A percentile compares a stretch with the other conserved stretches of the same genome.
phyloP scores from a whole-genome alignment of 2,329 filamentous ascomycete genomes.

The Penicillium rolfsii region DNA sequence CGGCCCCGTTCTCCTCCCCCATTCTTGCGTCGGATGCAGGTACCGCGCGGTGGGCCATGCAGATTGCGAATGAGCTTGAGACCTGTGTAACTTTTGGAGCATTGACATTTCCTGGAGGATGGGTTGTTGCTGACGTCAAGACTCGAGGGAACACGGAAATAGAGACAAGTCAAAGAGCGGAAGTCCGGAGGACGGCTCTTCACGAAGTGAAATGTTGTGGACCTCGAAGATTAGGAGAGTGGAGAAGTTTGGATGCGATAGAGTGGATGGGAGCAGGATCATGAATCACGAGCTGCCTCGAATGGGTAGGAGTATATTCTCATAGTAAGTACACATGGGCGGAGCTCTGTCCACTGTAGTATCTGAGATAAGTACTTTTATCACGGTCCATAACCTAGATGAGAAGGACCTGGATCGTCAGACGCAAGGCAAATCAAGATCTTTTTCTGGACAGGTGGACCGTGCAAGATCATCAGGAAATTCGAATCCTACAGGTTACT shows the following conservation, averaged over 20 bases:
- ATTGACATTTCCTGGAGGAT: background rate
- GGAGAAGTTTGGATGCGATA: background rate
- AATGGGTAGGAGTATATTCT: background rate
- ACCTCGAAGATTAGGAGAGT: background rate
- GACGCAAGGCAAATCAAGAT: background rate
- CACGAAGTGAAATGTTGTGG: background rate
- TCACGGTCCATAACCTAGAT: background rate
- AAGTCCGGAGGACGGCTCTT: background rate
- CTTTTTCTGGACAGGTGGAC: background rate
- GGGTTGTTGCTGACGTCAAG: constrained; percentile 1
- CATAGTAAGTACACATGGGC: background rate
- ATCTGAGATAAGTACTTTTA: no score
- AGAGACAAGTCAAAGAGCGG: background rate
- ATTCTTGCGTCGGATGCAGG: constrained; percentile 26
- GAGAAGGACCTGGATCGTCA: background rate
- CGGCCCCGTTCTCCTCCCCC: constrained; percentile 4
- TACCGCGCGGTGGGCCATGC: constrained; percentile 18
- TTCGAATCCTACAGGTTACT: background rate
- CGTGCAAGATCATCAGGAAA: background rate
- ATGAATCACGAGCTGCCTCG: background rate
- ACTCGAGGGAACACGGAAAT: background rate
- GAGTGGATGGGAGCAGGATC: background rate
- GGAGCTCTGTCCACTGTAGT: background rate
- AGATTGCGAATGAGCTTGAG: constrained; percentile 3
- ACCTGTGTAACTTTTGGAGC: constrained; percentile 6